Conservation (phyloP, 371 early-diverging fungal genomes). For the Apophysomyces sp. region DNA sequence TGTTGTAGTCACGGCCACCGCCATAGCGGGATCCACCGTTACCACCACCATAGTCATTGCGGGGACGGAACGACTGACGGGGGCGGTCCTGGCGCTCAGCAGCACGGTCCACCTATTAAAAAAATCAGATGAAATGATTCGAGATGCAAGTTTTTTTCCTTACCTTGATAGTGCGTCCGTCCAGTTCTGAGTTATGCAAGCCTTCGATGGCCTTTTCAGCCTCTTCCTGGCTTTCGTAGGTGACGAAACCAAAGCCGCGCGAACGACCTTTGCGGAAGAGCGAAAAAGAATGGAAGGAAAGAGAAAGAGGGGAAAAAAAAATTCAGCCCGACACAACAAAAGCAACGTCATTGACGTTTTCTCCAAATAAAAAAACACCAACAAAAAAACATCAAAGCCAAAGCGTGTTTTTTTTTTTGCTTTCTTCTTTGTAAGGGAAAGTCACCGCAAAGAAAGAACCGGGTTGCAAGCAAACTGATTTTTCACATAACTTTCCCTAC, state of each 20-base stretch:
- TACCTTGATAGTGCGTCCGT: neutral
- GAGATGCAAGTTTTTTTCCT: neutral
- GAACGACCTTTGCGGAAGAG: slow-evolving; percentile 24
- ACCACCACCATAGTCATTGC: neutral
- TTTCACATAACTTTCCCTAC: slow-evolving; percentile 1
- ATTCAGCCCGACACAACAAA: neutral
- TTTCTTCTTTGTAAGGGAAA: neutral
- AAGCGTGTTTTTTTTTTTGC: too few species aligned
- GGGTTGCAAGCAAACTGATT: neutral
- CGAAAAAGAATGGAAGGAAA: neutral
- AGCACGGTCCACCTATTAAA: neutral
- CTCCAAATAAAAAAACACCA: too few species aligned
- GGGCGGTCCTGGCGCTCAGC: slow-evolving; percentile 1
- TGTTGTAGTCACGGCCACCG: neutral
- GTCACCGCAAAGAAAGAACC: neutral
- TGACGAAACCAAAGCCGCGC: slow-evolving; percentile 79
- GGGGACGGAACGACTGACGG: neutral
- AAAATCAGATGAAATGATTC: neutral
- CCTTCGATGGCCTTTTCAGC: slow-evolving; percentile 75
- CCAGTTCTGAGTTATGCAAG: neutral
- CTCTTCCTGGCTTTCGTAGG: slow-evolving; percentile 71
- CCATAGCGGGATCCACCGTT: neutral
- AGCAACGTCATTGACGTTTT: too few species aligned
- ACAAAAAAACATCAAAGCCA: too few species aligned
- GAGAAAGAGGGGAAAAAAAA: neutral